Percentiles rank a stretch among this genome's conserved stretches.
Conservation (phyloP, 768 basidiomycete species). For the Filobasidium floriforme region DNA sequence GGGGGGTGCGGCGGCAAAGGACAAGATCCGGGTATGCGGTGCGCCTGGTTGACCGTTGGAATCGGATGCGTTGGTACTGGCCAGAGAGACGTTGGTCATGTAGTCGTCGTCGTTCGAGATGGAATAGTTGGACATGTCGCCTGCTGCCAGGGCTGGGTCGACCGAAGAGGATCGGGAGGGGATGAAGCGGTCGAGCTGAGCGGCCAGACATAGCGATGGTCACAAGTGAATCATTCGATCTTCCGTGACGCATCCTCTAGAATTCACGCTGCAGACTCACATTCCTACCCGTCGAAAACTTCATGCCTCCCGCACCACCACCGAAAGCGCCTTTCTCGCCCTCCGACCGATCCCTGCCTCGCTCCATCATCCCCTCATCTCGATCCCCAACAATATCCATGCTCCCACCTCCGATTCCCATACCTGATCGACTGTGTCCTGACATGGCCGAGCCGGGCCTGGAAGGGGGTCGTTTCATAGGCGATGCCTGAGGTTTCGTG, state of each 20-base stretch:
- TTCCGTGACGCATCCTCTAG: too few relatives aligned
- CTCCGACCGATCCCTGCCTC: conserved; percentile 11
- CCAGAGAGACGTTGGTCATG: conserved; percentile 33
- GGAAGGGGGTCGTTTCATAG: conserved; percentile 13
- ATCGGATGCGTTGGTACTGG: conserved; percentile 22
- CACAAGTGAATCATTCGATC: too few relatives aligned
- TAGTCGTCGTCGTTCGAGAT: conserved; percentile 25
- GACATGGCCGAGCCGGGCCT: conserved; percentile 5
- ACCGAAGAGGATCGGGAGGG: conserved; percentile 10
- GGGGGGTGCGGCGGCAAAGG: conserved; percentile 67
- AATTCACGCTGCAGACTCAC: background rate
- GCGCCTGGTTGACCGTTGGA: conserved; percentile 23
- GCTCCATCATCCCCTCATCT: conserved; percentile 5
- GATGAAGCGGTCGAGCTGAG: conserved; percentile 25
- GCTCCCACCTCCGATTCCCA: background rate
- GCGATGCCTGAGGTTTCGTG: conserved; percentile 7
- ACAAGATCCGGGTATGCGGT: conserved; percentile 58
- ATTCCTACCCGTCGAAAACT: conserved; percentile 20
- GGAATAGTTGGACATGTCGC: background rate
- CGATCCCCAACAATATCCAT: conserved; percentile 12
- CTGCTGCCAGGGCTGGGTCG: conserved; percentile 27
- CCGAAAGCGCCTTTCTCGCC: conserved; percentile 4
- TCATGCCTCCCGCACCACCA: conserved; percentile 8
- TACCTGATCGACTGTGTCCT: background rate
- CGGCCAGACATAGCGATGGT: too few relatives aligned